Evolutionary conservation across 2,329 filamentous ascomycete genomes (phyloP), one percentile per base, ranked within the genome.

Genomic region (Davidsoniella virescens): DNA sequence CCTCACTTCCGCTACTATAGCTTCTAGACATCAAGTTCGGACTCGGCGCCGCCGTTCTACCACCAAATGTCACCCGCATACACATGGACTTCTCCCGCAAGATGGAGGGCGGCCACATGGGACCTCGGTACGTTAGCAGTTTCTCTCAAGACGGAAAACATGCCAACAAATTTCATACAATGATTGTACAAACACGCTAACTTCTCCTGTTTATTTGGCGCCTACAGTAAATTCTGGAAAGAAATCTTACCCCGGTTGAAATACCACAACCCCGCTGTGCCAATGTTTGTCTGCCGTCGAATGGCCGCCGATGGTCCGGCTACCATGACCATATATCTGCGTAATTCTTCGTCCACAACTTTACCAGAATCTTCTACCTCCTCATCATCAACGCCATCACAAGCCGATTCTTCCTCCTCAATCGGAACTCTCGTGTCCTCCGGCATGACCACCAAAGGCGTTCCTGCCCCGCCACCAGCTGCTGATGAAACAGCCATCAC

Each of bases 191-290:
- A 20, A 20, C 4, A 20, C 18, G 20, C 43, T 61, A 62, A 7
- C 25, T 26, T 14, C 12, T 26, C 20, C 20, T 12, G 26, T 33
- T 33, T 12, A 2, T 10, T 33, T 12, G 26, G 10, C 26, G 26
- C 14, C 39, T 40, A 53, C 56, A 94, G 88, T 60, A 86, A 86
- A 69, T 95, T 98, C 74, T 94, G 87, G 85, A 78, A 76, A 56
- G 71, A 80, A 54, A 82, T 80, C 62, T 79, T 96, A 44, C 85
- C 86, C 18, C 78, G 86, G 52, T 72, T 98, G 57, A 95, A 98
- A 72, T 98, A 81, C 69, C 83, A 94, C 72, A 98, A 98, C 64
- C 92, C 92, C 0, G 68, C 78, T 10, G 65, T 95, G 43, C 78
- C 82, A 41, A 93, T 96, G 75, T 80, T 84, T 53, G 77, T 94